Percentiles rank a stretch among this genome's conserved stretches.
These are phyloP conservation scores for Curvularia sp. DNA, from an alignment of 2,329 filamentous ascomycete genomes.

Conservation along the genomic window DNA sequence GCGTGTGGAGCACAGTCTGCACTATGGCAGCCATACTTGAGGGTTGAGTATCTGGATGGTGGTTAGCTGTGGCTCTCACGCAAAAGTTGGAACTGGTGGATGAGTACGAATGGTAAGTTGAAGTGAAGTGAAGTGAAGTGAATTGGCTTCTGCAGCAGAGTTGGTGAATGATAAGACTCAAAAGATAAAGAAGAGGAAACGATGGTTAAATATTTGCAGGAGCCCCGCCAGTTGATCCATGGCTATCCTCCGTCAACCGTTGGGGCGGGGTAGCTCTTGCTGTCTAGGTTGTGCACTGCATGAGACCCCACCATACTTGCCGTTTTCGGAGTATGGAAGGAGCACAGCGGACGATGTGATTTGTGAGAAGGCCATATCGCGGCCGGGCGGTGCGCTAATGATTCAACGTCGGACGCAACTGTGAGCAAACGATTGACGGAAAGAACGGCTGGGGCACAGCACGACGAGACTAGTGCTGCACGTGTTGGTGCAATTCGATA, in stretches of 20 bases:
- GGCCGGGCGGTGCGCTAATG: conserved; percentile 7
- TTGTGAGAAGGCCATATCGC: conserved; percentile 7
- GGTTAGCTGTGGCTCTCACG: conserved; percentile 30
- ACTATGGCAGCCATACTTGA: conserved; percentile 44
- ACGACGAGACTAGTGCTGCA: not conserved
- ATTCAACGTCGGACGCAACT: conserved; percentile 5
- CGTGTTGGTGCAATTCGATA: not conserved
- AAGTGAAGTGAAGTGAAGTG: conserved; percentile 5
- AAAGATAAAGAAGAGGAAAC: conserved; percentile 4
- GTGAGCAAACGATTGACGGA: conserved; percentile 5
- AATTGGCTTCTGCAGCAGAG: not conserved
- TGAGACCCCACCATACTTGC: conserved; percentile 16
- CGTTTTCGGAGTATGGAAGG: conserved; percentile 4
- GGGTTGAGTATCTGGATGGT: conserved; percentile 22
- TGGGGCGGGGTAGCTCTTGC: conserved; percentile 38
- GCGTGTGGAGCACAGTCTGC: conserved; percentile 43
- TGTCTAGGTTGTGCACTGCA: conserved; percentile 8
- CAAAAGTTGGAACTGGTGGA: conserved; percentile 5
- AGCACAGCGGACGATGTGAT: conserved; percentile 17
- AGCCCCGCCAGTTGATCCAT: conserved; percentile 14
- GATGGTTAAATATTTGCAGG: conserved; percentile 32
- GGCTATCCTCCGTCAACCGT: conserved; percentile 33
- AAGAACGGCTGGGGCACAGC: not conserved
- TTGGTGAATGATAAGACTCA: not conserved
- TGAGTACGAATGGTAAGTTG: conserved; percentile 31